Base-by-base conservation (phyloP, 768 basidiomycete species). In the Dacryopinax spathularia region DNA sequence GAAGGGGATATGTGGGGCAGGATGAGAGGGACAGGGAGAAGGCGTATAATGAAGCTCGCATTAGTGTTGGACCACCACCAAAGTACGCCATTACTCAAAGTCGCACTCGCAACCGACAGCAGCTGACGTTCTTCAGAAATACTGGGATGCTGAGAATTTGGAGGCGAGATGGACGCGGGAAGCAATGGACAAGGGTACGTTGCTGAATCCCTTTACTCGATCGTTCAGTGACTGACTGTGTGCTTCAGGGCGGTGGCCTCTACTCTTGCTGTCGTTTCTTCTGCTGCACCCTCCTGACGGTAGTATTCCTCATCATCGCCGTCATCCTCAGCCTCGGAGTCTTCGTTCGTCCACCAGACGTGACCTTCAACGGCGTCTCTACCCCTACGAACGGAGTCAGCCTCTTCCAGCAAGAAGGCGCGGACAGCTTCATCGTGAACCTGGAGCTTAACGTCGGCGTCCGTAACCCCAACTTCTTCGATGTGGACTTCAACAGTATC, bases 381-480 rank as follows among this genome's bases (percentile, higher is more conserved):
- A 31, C 43, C 4, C 20, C 44, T 34, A 3, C 43, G 25, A 34
- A 63, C 62, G 22, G 62, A 33, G 18, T 33, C 22, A 20, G 60
- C 33, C 27, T 20, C 20, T 43, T 43, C n/a, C 15, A 12, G 62
- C 18, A 36, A 33, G 15, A 22, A 31, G 6, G 34, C 43, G 16
- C 61, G 3, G 36, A 31, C 34, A 34, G 43, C 0, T 59, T 63
- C 62, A 39, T 33, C 12, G 34, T 56, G 22, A 48, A 63, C 62
- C 44, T 63, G 27, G 48, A 44, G 22, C 20, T 63, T 6, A 33
- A 33, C 31, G 34, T 63, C 22, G 34, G 33, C 31, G 41, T 63
- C 29, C 43, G 41, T 33, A 63, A 63, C 62, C 62, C 62, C 16
- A 63, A 63, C 62, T 63, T 63, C 62, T 63, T 63, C 48, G 44